Evolutionary conservation across 768 basidiomycete species (phyloP).

Genomic region (Epithele typhae): DNA sequence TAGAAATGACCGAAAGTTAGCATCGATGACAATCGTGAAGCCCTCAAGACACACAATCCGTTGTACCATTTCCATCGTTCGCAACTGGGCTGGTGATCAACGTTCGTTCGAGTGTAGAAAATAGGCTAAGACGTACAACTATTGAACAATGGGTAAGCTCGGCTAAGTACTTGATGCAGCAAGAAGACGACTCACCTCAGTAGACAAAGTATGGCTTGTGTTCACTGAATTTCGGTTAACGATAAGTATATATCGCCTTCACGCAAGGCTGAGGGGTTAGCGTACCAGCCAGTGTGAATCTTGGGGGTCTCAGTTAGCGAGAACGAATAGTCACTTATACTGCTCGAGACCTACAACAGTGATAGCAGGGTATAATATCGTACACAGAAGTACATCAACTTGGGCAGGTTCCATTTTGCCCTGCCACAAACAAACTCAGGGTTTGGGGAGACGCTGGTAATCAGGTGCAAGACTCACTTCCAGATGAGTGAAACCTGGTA

Average conservation of each 20-base stretch:
- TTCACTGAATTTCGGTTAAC: neutral
- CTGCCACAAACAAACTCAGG: no score
- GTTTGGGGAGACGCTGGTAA: no score
- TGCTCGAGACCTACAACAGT: neutral
- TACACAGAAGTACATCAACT: slow-evolving; percentile 4
- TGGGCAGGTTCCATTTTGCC: slow-evolving; percentile 6
- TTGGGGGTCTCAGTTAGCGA: neutral
- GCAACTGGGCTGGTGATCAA: neutral
- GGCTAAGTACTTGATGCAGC: no score
- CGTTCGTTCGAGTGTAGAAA: neutral
- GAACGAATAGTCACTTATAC: neutral
- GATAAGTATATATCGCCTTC: neutral
- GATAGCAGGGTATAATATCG: slow-evolving; percentile 6
- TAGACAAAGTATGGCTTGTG: no score
- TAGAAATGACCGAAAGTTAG: no score
- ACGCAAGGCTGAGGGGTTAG: neutral
- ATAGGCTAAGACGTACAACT: neutral
- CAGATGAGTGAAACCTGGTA: slow-evolving; percentile 5
- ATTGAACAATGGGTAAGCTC: no score
- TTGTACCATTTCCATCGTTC: slow-evolving; percentile 9
- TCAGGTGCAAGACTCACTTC: slow-evolving; percentile 5
- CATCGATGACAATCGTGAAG: no score
- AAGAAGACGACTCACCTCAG: no score
- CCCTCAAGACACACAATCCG: neutral
- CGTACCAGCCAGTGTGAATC: neutral